Conservation (phyloP, 805 yeast species). For the Candida coleopterorum region DNA sequence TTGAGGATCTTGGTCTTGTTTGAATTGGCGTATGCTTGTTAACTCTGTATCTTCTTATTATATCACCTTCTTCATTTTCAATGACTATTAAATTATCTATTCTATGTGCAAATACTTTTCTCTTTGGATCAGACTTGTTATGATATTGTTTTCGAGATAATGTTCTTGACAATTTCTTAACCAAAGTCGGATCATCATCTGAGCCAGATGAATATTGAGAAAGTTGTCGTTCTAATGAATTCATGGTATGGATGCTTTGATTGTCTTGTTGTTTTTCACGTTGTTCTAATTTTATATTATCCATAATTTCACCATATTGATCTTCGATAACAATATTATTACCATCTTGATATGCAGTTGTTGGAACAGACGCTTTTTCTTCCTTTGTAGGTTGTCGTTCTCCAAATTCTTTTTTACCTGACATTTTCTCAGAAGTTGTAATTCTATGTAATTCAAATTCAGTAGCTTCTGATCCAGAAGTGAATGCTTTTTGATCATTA, state of each 20-base stretch:
- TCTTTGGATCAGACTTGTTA: conserved; percentile 29
- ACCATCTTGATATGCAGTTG: conserved; percentile 59
- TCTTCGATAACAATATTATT: conserved; percentile 70
- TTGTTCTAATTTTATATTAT: conserved; percentile 38
- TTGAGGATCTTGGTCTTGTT: conserved; percentile 35
- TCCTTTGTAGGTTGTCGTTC: conserved; percentile 7
- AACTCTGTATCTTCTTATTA: conserved; percentile 75
- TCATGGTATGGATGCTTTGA: conserved; percentile 29
- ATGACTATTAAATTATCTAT: conserved; percentile 73
- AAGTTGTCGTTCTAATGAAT: conserved; percentile 34
- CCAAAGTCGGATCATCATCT: conserved; percentile 9
- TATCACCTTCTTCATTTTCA: conserved; percentile 90
- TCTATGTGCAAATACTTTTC: conserved; percentile 65
- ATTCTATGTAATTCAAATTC: conserved; percentile 3
- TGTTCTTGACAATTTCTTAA: conserved; percentile 11
- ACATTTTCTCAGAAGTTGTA: conserved; percentile 3
- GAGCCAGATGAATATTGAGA: conserved; percentile 26
- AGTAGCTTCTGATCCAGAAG: neutral
- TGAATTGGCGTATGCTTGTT: conserved; percentile 49
- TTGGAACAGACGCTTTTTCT: conserved; percentile 18
- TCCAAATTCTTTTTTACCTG: conserved; percentile 7
- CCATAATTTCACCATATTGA: conserved; percentile 74
- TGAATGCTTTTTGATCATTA: neutral
- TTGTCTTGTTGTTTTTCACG: neutral
- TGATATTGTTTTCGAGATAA: conserved; percentile 18